Evolutionary conservation across 2,329 filamentous ascomycete species (phyloP).

Genomic region (Fusarium coicis): DNA sequence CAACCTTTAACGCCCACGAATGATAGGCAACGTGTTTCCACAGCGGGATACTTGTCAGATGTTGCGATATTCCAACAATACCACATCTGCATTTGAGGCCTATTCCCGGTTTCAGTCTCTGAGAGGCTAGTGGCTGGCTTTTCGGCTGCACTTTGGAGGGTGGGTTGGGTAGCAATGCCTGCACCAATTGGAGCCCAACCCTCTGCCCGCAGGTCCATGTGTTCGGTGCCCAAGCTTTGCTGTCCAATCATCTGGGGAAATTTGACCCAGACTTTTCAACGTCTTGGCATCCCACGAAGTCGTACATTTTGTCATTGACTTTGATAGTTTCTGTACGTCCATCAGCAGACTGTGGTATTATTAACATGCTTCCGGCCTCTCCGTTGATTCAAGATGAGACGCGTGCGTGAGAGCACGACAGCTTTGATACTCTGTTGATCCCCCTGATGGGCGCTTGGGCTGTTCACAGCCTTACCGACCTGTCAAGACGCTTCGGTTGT

Average conservation of each 20-base stretch:
- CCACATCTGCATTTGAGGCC: constrained; percentile 40
- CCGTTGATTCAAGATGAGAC: not conserved
- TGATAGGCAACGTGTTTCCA: constrained; percentile 43
- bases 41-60: constrained; percentile 34
- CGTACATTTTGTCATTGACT: constrained; percentile 19
- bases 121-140: constrained; percentile 23
- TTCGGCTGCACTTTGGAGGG: constrained; percentile 28
- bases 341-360: constrained; percentile 17
- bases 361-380: constrained; percentile 19
- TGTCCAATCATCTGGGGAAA: constrained; percentile 41
- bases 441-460: constrained; percentile 18
- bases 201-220: constrained; percentile 40
- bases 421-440: constrained; percentile 7
- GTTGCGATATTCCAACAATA: constrained; percentile 33
- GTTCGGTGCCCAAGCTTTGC: constrained; percentile 41
- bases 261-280: constrained; percentile 17
- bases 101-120: constrained; percentile 10
- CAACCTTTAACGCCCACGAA: constrained; percentile 36
- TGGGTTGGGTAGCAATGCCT: constrained; percentile 54
- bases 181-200: constrained; percentile 52
- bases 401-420: not conserved
- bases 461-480: constrained; percentile 30
- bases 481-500: constrained; percentile 29
- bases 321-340: constrained; percentile 17
- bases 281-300: constrained; percentile 29